Percentiles rank a stretch among this genome's conserved stretches.
phyloP scores from a whole-genome alignment of 768 basidiomycete species.

The Lentinula detonsa region DNA sequence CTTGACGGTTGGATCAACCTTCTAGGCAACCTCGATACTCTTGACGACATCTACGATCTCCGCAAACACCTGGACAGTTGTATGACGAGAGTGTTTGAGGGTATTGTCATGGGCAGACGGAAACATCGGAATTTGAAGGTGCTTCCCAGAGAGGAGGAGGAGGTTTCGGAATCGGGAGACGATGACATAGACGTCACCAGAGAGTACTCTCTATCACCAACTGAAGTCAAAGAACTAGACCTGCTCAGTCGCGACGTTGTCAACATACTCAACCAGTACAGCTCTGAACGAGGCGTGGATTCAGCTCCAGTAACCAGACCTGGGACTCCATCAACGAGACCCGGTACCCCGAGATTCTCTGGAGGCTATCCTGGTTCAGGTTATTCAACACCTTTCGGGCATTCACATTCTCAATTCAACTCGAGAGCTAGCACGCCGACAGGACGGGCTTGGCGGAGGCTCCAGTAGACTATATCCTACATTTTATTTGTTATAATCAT shows the following conservation, averaged over 20 bases:
- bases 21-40: constrained; percentile 59
- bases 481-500: not conserved
- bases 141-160: constrained; percentile 39
- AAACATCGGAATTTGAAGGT: constrained; percentile 25
- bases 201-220: constrained; percentile 51
- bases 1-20: constrained; percentile 92
- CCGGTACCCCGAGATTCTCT: not conserved
- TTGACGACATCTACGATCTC: constrained; percentile 81
- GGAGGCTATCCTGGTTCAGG: constrained; percentile 38
- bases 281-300: constrained; percentile 43
- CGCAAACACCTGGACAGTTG: constrained; percentile 76
- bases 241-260: constrained; percentile 70
- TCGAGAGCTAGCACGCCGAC: constrained; percentile 60
- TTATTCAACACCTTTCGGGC: constrained; percentile 46
- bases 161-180: constrained; percentile 53
- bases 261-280: constrained; percentile 63
- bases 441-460: constrained; percentile 37
- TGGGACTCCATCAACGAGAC: not conserved
- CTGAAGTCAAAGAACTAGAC: constrained; percentile 74
- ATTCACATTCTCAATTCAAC: constrained; percentile 30
- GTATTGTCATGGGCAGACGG: constrained; percentile 50
- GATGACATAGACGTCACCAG: constrained; percentile 38
- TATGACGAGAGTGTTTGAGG: constrained; percentile 88
- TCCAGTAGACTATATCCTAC: constrained; percentile 11
- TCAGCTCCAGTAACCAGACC: constrained; percentile 7